These are phyloP conservation scores for Nothophaeocryptopus gaeumannii DNA, from an alignment of 2,329 filamentous ascomycete species.

Conservation along the genomic window DNA sequence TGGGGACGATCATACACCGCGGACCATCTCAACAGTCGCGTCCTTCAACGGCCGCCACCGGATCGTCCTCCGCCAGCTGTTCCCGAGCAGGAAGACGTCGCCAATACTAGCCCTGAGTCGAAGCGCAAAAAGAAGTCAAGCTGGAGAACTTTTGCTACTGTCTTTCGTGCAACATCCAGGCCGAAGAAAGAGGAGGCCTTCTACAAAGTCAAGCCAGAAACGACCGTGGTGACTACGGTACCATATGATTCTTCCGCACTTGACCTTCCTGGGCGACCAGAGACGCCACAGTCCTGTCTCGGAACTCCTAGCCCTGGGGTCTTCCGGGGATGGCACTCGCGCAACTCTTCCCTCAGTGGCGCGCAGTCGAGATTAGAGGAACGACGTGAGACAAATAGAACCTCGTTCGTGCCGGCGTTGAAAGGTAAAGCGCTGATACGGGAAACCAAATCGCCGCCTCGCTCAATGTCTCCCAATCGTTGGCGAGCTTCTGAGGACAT, in stretches of 20 bases:
- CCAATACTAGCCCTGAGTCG: constrained; percentile 2
- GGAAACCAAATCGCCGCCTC: not conserved
- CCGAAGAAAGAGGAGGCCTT: constrained; percentile 6
- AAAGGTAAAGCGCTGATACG: not conserved
- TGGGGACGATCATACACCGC: constrained; percentile 26
- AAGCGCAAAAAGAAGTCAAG: constrained; percentile 28
- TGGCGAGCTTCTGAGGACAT: constrained; percentile 17
- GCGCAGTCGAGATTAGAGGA: constrained; percentile 8
- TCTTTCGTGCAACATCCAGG: constrained; percentile 27
- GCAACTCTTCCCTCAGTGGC: not conserved
- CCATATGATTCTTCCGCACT: not conserved
- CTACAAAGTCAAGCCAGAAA: constrained; percentile 3
- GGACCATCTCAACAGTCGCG: constrained; percentile 18
- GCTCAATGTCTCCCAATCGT: constrained; percentile 6
- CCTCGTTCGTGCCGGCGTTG: not conserved
- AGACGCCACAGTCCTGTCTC: constrained; percentile 10
- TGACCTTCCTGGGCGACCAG: not conserved
- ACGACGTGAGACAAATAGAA: constrained; percentile 1
- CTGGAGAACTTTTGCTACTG: constrained; percentile 29
- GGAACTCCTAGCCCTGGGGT: constrained; percentile 15
- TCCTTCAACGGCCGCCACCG: constrained; percentile 7
- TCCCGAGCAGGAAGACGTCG: not conserved
- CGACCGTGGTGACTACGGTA: not conserved
- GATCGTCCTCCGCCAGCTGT: constrained; percentile 6
- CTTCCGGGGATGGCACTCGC: not conserved